Base-by-base conservation (phyloP, 495 filamentous ascomycete species). In the Achaetomiella virescens region DNA sequence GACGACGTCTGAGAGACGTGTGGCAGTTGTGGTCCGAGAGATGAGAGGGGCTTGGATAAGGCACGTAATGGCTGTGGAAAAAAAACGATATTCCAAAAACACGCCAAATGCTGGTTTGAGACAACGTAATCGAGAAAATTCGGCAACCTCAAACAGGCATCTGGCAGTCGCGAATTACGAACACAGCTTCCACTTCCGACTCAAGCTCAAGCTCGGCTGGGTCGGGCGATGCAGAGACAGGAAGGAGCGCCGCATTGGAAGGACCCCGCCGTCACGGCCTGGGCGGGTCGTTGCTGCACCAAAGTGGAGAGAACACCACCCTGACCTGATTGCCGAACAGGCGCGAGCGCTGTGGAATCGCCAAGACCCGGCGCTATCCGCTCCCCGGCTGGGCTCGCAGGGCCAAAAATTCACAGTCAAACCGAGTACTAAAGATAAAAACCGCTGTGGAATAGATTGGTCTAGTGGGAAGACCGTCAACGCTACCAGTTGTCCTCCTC, bases 101-200 rank as follows among this genome's bases (percentile, higher is more conserved):
- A n/a, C n/a, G n/a, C n/a, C n/a, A n/a, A n/a, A n/a, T n/a, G n/a
- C n/a, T n/a, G n/a, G n/a, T 1, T 3, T 14, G 21, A 10, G 14
- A 20, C 1, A 51, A 11, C 9, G n/a, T 46, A 46, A 46, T 46
- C 1, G 8, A 17, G 29, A 14, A 10, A 12, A 27, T 24, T 25
- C 17, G 12, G 15, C n/a, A n/a, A 15, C 2, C 37, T 25, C 27
- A 43, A 50, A 44, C 37, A 42, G 48, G 46, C 38, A 57, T 44
- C 46, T 36, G 29, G 8, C 18, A 25, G 24, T 27, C 2, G 4
- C 35, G 35, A 1, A 1, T 14, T 6, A 10, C 25, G 46, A 51
- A 51, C 42, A 40, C 40, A 58, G 55, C 55, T 58, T 58, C 55
- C 48, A 8, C 14, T 52, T 52, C 42, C 7, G 48, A 48, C 46